Evolutionary conservation across 129 eudicot species (phyloP).

Genomic region (Flaveria linearis): DNA sequence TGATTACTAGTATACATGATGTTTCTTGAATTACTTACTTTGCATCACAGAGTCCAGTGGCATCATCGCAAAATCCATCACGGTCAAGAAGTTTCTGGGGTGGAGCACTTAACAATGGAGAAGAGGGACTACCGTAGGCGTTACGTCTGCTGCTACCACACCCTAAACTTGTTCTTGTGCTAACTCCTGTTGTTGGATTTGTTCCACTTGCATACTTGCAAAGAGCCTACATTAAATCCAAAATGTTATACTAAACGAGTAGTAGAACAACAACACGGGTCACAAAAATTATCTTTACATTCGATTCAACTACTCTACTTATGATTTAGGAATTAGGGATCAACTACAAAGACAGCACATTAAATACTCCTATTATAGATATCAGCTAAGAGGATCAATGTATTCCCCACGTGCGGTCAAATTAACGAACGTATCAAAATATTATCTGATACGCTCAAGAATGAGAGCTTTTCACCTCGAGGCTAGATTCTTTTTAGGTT

Average conservation of each 20-base stretch:
- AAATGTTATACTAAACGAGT: too few species aligned
- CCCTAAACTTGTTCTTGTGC: slow-evolving; percentile 88
- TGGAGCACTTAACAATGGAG: slow-evolving; percentile 96
- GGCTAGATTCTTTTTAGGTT: too few species aligned
- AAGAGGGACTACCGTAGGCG: slow-evolving; percentile 92
- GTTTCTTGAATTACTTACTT: slow-evolving; percentile 30
- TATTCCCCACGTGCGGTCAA: too few species aligned
- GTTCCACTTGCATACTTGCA: slow-evolving; percentile 99
- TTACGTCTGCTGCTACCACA: slow-evolving; percentile 90
- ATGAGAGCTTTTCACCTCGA: too few species aligned
- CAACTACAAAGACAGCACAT: too few species aligned
- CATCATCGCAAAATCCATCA: slow-evolving; percentile 85
- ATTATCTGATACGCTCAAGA: too few species aligned
- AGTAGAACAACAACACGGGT: neutral
- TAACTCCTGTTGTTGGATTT: slow-evolving; percentile 86
- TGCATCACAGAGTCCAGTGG: slow-evolving; percentile 84
- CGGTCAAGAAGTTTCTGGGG: slow-evolving; percentile 82
- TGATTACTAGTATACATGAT: neutral
- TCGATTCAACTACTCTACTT: too few species aligned
- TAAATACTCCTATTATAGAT: too few species aligned
- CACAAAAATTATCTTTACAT: too few species aligned
- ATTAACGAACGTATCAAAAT: too few species aligned
- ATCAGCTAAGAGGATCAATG: too few species aligned
- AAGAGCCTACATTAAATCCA: slow-evolving; percentile 58
- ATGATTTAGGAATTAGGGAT: too few species aligned